These are phyloP conservation scores for Russula ochroleuca DNA, from an alignment of 768 basidiomycete genomes.

Conservation along the genomic window DNA sequence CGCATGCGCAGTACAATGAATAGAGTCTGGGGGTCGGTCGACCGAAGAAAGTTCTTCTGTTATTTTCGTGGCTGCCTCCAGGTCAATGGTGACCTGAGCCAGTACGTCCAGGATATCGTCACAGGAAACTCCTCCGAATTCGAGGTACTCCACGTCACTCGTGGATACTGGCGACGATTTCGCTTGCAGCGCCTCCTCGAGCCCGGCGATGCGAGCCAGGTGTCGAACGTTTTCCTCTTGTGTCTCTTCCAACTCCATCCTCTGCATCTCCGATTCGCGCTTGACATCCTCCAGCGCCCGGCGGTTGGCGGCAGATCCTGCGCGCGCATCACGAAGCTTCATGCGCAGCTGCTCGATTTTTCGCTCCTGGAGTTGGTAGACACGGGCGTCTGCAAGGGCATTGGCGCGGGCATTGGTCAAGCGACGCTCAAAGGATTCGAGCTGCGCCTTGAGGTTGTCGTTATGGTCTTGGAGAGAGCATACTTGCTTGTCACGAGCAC, in stretches of 20 bases:
- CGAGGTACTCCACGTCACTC: not conserved
- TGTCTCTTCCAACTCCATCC: slow-evolving; percentile 6
- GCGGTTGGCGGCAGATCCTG: slow-evolving; percentile 12
- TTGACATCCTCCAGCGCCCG: slow-evolving; percentile 18
- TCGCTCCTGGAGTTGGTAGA: slow-evolving; percentile 25
- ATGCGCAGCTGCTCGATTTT: slow-evolving; percentile 23
- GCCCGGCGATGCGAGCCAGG: slow-evolving; percentile 20
- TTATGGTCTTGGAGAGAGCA: slow-evolving; percentile 20
- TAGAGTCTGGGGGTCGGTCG: not conserved
- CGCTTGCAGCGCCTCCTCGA: slow-evolving; percentile 15
- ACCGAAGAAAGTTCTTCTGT: not conserved
- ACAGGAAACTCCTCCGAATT: slow-evolving; percentile 6
- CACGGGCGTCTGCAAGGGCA: slow-evolving; percentile 19
- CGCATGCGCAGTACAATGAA: not conserved
- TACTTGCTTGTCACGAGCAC: slow-evolving; percentile 25
- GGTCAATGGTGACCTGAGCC: slow-evolving; percentile 10
- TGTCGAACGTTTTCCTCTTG: slow-evolving; percentile 13
- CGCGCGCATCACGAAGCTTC: slow-evolving; percentile 23
- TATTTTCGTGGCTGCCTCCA: slow-evolving; percentile 10
- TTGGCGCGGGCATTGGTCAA: slow-evolving; percentile 24
- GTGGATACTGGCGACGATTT: not conserved
- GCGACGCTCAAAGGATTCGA: slow-evolving; percentile 19
- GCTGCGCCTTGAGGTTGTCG: slow-evolving; percentile 14
- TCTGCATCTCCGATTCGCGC: slow-evolving; percentile 16
- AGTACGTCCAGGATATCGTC: slow-evolving; percentile 20